phyloP scores from a whole-genome alignment of 805 yeast species.

The Ogataea degrootiae region DNA sequence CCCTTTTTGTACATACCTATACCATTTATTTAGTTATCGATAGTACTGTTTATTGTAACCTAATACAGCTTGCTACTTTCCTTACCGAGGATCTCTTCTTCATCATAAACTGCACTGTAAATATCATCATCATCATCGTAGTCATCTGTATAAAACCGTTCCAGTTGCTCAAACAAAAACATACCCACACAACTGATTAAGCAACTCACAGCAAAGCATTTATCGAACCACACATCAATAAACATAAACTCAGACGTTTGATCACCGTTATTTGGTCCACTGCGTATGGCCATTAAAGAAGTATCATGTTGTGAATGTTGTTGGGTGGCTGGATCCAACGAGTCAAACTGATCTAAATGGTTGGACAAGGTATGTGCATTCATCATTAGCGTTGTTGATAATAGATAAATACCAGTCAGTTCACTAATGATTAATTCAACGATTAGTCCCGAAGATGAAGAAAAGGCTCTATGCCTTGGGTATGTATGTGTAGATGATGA shows the following conservation, averaged over 20 bases:
- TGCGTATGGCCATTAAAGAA: not conserved
- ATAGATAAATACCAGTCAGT: conserved; percentile 44
- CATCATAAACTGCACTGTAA: conserved; percentile 32
- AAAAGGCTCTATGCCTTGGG: no score
- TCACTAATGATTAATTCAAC: conserved; percentile 38
- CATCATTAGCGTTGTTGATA: conserved; percentile 47
- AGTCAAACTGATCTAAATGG: conserved; percentile 36
- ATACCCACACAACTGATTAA: conserved; percentile 29
- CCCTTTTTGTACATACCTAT: no score
- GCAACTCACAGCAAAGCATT: conserved; percentile 43
- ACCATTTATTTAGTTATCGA: no score
- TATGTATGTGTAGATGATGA: not conserved
- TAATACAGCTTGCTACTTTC: no score
- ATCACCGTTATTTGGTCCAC: not conserved
- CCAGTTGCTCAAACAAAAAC: conserved; percentile 21
- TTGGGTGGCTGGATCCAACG: conserved; percentile 4
- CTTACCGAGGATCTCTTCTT: conserved; percentile 19
- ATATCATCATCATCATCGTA: conserved; percentile 16
- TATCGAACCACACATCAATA: conserved; percentile 49
- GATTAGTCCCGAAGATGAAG: conserved; percentile 5
- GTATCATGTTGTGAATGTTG: no score
- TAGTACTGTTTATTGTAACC: no score
- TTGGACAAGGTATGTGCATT: conserved; percentile 42
- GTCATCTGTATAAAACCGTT: conserved; percentile 18
- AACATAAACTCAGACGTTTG: conserved; percentile 18